phyloP scores from a whole-genome alignment of 2,329 filamentous ascomycete genomes.

The Cladosporium cucumerinum region DNA sequence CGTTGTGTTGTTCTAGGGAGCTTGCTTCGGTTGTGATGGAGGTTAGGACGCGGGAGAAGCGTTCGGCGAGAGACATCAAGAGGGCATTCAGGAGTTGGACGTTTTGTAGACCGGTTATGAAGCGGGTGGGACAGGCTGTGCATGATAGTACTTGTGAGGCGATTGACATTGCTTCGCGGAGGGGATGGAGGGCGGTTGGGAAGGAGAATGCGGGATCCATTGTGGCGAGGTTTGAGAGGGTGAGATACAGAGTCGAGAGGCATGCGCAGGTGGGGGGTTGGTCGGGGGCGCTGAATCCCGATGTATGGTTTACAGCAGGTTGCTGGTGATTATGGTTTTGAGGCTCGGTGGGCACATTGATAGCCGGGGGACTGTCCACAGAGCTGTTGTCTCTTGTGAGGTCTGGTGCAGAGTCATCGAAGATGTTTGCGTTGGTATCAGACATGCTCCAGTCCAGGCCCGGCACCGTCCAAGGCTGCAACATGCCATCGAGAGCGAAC shows the following conservation, averaged over 20 bases:
- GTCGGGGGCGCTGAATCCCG: background rate
- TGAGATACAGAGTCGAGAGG: slow-evolving; percentile 46
- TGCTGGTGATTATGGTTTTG: background rate
- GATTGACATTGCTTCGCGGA: slow-evolving; percentile 43
- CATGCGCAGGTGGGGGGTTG: slow-evolving; percentile 39
- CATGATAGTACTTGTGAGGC: slow-evolving; percentile 41
- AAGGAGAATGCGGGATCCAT: slow-evolving; percentile 38
- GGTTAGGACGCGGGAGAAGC: slow-evolving; percentile 41
- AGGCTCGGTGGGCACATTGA: background rate
- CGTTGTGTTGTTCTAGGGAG: slow-evolving; percentile 22
- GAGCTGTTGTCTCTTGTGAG: slow-evolving; percentile 24
- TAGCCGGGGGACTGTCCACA: slow-evolving; percentile 5
- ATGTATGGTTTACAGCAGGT: background rate
- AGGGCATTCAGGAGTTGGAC: slow-evolving; percentile 42
- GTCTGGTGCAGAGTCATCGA: slow-evolving; percentile 16
- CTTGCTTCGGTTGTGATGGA: slow-evolving; percentile 41
- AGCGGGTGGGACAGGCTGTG: slow-evolving; percentile 40
- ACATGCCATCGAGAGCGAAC: slow-evolving; percentile 22
- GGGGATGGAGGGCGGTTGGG: slow-evolving; percentile 40
- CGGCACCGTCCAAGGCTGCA: slow-evolving; percentile 26
- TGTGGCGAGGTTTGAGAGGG: slow-evolving; percentile 41
- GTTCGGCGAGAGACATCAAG: slow-evolving; percentile 41
- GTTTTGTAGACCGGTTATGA: slow-evolving; percentile 46
- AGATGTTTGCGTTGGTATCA: background rate
- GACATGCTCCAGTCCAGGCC: slow-evolving; percentile 16